These are phyloP conservation scores for Camptophora hylomeconis DNA, from an alignment of 2,329 filamentous ascomycete genomes.

Conservation along the genomic window DNA sequence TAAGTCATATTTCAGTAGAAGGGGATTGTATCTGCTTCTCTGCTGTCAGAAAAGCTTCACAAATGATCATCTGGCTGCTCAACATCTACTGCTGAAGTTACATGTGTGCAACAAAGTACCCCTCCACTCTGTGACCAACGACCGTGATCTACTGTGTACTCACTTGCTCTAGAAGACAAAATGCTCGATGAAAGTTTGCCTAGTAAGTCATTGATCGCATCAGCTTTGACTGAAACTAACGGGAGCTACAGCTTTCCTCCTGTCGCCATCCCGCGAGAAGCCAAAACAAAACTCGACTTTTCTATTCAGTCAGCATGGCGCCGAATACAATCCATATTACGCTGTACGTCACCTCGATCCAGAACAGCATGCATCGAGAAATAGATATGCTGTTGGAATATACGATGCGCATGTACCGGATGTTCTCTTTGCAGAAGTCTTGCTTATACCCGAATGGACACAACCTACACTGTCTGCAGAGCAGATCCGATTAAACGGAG, in stretches of 20 bases:
- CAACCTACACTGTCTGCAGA: constrained; percentile 71
- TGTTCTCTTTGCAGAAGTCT: constrained; percentile 75
- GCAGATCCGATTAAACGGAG: constrained; percentile 59
- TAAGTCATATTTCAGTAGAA: no score
- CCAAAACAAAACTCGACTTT: constrained; percentile 27
- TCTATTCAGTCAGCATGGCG: constrained; percentile 54
- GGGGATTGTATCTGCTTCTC: no score
- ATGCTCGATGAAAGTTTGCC: constrained; percentile 39
- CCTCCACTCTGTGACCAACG: constrained; percentile 7
- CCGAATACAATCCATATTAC: constrained; percentile 68
- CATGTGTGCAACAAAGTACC: no score
- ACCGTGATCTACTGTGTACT: no score
- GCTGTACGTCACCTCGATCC: constrained; percentile 66
- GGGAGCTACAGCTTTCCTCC: constrained; percentile 44
- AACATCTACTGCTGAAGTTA: no score
- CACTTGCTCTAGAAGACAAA: constrained; percentile 31
- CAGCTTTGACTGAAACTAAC: constrained; percentile 9
- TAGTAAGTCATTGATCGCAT: constrained; percentile 16
- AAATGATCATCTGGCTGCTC: no score
- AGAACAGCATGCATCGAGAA: constrained; percentile 53
- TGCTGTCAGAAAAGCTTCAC: no score
- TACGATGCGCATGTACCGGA: constrained; percentile 71
- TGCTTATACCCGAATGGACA: constrained; percentile 73
- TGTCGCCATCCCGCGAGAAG: constrained; percentile 39
- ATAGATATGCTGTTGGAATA: constrained; percentile 76